Base-by-base conservation (phyloP, 805 yeast species). In the Saccharomycopsis amapae region DNA sequence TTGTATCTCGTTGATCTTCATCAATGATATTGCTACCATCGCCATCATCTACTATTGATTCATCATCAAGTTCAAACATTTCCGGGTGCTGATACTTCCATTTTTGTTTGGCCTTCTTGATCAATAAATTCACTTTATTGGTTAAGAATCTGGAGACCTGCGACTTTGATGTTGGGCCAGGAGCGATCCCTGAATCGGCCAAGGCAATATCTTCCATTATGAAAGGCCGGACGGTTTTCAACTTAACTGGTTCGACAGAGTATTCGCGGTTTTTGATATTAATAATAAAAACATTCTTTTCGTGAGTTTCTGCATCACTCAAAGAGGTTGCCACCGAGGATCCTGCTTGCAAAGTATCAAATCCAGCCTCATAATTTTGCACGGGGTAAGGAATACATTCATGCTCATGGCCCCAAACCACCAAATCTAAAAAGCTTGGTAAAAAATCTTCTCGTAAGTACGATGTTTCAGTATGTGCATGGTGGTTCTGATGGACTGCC, bases 361-460 rank as follows among this genome's bases (percentile, higher is more conserved):
- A 87, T 1, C 81, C 82, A 2, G 73, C 73, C 9, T 70, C 71
- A 1, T 76, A 67, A 49, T 72, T 75, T 3, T 56, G 49, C 1
- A 69, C 72, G 0, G 95, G 78, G 48, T 75, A 76, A 1, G 90
- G 85, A 3, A 81, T 71, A 58, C 97, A 87, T 59, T 93, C 97
- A 62, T 93, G 98, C 60, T 93, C 98, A 62, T 93, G 98, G 15
- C 98, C 98, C 98, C 98, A 93, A 1, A 89, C 65, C 0, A 93
- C 80, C 46, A 90, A 68, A 58, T 93, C 88, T 39, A 93, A 57
- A 58, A 89, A 88, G 6, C 72, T 67, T 0, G 97, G 98, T 20
- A 93, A 64, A 55, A 85, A 83, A 44, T 71, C 72, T 53, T 89
- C 97, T 4, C 97, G 97, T 3, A 93, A 67, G 53, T 83, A 83